Evolutionary conservation across 2,329 filamentous ascomycete genomes (phyloP), one percentile per base, ranked within the genome.

Genomic region (Alternaria triticina): DNA sequence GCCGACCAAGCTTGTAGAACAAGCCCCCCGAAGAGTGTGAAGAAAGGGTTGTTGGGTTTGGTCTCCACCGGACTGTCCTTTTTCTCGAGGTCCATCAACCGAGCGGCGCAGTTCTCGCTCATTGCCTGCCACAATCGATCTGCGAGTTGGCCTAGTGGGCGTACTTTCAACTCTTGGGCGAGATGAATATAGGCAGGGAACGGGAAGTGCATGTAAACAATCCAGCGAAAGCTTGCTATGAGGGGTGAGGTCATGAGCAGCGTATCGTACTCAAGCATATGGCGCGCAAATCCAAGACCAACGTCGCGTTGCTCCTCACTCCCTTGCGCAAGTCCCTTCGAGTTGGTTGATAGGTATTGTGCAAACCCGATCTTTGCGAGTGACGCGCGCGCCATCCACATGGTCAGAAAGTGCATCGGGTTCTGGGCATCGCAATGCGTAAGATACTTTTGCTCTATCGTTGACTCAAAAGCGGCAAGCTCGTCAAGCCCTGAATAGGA

Each of bases 1-100:
- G 66, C 67, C 4, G 62, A n/a, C 71, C 69, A 74, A 2, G 70
- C 88, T 70, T 88, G 89, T 61, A 90, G 77, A 44, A 91, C 86
- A 17, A 87, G 82, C 20, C 82, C 81, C 1, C 86, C 85, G 64
- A 91, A 88, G 1, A 80, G 66, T 17, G 68, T 70, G 50, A 74
- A 76, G 22, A 81, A 70, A 6, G 72, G 67, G 52, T 71, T 70
- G 2, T 70, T 64, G 6, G 45, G 45, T 6, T 62, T 59, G 3
- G 68, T 56, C 12, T 70, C 67, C 51, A 67, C 54, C 2, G 63
- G 59, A 43, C 70, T 70, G 6, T 71, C 62, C 9, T 67, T 59
- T 2, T 65, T 40, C 10, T 66, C 57, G 30, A 63, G 27, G n/a
- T 64, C 61, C 23, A 61, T 40, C 30, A 79, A 77, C 0, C 83